Conservation (phyloP, 805 yeast species). For the Lipomyces starkeyi region DNA sequence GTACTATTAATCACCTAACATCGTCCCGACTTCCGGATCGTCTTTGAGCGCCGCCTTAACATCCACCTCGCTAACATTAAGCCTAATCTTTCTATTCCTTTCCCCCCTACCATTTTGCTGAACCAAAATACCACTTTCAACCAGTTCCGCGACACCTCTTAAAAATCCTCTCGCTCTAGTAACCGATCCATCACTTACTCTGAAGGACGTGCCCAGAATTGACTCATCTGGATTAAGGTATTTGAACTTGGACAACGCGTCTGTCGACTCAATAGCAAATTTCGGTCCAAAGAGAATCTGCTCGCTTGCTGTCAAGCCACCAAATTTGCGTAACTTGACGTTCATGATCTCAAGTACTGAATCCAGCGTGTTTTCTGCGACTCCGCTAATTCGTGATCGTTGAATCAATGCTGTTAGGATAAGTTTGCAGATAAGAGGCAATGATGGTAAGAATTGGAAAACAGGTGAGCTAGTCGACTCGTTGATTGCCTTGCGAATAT, state of each 20-base stretch:
- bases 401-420: constrained; percentile 71
- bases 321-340: constrained; percentile 29
- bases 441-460: constrained; percentile 59
- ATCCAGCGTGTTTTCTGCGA: constrained; percentile 73
- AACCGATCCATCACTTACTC: constrained; percentile 47
- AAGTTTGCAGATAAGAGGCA: constrained; percentile 74
- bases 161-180: constrained; percentile 66
- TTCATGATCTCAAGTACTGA: constrained; percentile 64
- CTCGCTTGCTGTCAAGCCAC: constrained; percentile 20
- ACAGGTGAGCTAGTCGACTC: constrained; percentile 81
- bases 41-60: constrained; percentile 57
- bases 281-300: constrained; percentile 23
- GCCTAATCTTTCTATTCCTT: constrained; percentile 64
- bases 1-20: constrained; percentile 17
- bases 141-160: constrained; percentile 67
- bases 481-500: constrained; percentile 77
- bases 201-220: constrained; percentile 38
- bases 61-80: constrained; percentile 76
- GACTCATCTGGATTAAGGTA: constrained; percentile 33
- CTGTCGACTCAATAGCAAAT: constrained; percentile 52
- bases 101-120: constrained; percentile 74
- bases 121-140: constrained; percentile 76
- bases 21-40: constrained; percentile 34
- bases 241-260: constrained; percentile 44
- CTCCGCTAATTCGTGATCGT: constrained; percentile 67